phyloP scores from a whole-genome alignment of 2,329 filamentous ascomycete genomes.

The Pseudogymnoascus sp. region DNA sequence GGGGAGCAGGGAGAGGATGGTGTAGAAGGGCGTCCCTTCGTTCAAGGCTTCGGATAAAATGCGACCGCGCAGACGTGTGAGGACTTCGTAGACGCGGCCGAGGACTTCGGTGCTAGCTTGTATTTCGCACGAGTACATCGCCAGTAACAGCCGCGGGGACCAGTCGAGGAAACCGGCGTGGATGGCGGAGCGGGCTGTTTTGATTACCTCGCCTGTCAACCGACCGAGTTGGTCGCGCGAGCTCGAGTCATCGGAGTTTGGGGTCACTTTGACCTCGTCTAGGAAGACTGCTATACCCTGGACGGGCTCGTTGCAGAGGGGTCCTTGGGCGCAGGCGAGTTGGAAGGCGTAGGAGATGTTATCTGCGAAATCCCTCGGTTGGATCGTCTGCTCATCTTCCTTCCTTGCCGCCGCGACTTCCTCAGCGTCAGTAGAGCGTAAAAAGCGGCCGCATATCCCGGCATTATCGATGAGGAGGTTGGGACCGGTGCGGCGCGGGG shows the following conservation, averaged over 20 bases:
- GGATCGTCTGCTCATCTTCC: constrained; percentile 39
- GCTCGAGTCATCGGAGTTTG: constrained; percentile 41
- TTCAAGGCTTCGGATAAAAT: constrained; percentile 89
- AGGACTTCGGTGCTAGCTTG: constrained; percentile 92
- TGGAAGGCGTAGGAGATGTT: constrained; percentile 94
- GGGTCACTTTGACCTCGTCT: constrained; percentile 62
- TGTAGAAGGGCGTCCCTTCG: constrained; percentile 94
- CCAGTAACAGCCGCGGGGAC: constrained; percentile 88
- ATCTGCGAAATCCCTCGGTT: constrained; percentile 67
- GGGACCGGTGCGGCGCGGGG: constrained; percentile 73
- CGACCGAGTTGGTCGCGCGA: constrained; percentile 62
- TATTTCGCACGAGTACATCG: constrained; percentile 97
- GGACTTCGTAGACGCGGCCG: constrained; percentile 90
- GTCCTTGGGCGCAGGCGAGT: constrained; percentile 78
- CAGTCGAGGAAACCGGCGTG: constrained; percentile 85
- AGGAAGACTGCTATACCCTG: constrained; percentile 89
- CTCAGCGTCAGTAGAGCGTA: background rate
- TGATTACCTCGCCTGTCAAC: constrained; percentile 88
- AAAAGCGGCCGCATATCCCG: constrained; percentile 48
- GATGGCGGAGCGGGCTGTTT: constrained; percentile 76
- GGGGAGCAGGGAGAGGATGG: constrained; percentile 77
- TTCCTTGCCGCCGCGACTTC: background rate
- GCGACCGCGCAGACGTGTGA: constrained; percentile 83
- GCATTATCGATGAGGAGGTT: constrained; percentile 87
- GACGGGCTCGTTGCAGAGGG: constrained; percentile 84